Percentiles rank a stretch among this genome's conserved stretches.
Conservation (phyloP, 805 yeast genomes). For the Pichia californica region DNA sequence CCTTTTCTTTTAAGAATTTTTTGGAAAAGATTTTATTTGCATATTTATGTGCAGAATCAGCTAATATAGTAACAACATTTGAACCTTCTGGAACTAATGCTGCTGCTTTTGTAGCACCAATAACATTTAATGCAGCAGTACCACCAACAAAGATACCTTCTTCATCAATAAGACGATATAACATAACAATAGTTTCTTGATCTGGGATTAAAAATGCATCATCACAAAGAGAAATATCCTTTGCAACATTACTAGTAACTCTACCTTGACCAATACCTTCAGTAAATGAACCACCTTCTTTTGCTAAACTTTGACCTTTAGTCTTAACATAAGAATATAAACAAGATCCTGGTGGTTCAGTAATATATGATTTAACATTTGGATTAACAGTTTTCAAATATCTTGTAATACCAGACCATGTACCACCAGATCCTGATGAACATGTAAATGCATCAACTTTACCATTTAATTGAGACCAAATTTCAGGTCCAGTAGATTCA, state of each 20-base stretch:
- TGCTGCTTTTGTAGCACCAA: constrained; percentile 79
- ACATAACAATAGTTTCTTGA: constrained; percentile 74
- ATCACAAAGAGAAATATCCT: constrained; percentile 67
- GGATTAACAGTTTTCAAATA: constrained; percentile 69
- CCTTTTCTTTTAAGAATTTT: constrained; percentile 69
- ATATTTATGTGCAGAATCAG: constrained; percentile 88
- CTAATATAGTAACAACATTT: constrained; percentile 81
- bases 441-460: constrained; percentile 83
- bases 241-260: constrained; percentile 73
- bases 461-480: constrained; percentile 81
- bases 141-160: constrained; percentile 92
- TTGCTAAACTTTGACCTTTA: constrained; percentile 59
- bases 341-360: constrained; percentile 93
- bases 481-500: constrained; percentile 90
- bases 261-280: constrained; percentile 97
- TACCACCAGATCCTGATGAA: constrained; percentile 91
- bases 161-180: constrained; percentile 74
- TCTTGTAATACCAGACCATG: constrained; percentile 80
- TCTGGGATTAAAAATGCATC: constrained; percentile 79
- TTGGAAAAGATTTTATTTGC: constrained; percentile 74
- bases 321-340: constrained; percentile 71
- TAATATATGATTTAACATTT: constrained; percentile 56
- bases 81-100: constrained; percentile 65
- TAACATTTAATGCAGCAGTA: constrained; percentile 85
- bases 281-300: constrained; percentile 81